These are phyloP conservation scores for Aquilaria sinensis DNA, from an alignment of 345 rosid species.

Conservation along the genomic window DNA sequence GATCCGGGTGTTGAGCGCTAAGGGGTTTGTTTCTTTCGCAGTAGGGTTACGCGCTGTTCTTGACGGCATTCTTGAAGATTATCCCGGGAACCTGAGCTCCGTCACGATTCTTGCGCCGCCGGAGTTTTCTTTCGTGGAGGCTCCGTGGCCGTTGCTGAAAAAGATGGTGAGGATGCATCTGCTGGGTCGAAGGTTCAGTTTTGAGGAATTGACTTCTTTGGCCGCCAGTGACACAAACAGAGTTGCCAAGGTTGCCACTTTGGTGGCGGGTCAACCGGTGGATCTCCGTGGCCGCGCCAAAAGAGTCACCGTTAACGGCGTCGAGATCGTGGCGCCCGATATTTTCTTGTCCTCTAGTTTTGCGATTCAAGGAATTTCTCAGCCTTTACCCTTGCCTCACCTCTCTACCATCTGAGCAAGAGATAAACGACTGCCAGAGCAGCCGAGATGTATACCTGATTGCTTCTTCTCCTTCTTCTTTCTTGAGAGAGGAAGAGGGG, in stretches of 20 bases:
- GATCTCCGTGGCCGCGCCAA: slow-evolving; percentile 19
- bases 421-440: too few relatives aligned
- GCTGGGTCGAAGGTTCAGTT: slow-evolving; percentile 34
- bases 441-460: too few relatives aligned
- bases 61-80: slow-evolving; percentile 41
- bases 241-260: slow-evolving; percentile 28
- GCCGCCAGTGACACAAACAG: slow-evolving; percentile 20
- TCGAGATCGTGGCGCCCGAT: slow-evolving; percentile 44
- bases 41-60: slow-evolving; percentile 65
- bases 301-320: slow-evolving; percentile 39
- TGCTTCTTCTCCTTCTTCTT: too few relatives aligned
- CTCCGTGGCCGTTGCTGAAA: slow-evolving; percentile 45
- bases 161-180: slow-evolving; percentile 54
- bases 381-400: slow-evolving; percentile 27
- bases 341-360: slow-evolving; percentile 39
- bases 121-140: slow-evolving; percentile 36
- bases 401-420: slow-evolving; percentile 6
- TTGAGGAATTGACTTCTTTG: slow-evolving; percentile 35
- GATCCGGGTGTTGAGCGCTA: slow-evolving; percentile 53
- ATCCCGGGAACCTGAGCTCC: slow-evolving; percentile 28
- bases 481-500: too few relatives aligned
- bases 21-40: slow-evolving; percentile 68
- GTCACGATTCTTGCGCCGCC: slow-evolving; percentile 63
- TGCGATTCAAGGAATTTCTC: slow-evolving; percentile 57
- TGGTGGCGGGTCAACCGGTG: slow-evolving; percentile 40